A percentile compares a stretch with the other conserved stretches of the same genome.
Evolutionary conservation across 768 basidiomycete species (phyloP).

Genomic region (Xerocomus potaroensis): DNA sequence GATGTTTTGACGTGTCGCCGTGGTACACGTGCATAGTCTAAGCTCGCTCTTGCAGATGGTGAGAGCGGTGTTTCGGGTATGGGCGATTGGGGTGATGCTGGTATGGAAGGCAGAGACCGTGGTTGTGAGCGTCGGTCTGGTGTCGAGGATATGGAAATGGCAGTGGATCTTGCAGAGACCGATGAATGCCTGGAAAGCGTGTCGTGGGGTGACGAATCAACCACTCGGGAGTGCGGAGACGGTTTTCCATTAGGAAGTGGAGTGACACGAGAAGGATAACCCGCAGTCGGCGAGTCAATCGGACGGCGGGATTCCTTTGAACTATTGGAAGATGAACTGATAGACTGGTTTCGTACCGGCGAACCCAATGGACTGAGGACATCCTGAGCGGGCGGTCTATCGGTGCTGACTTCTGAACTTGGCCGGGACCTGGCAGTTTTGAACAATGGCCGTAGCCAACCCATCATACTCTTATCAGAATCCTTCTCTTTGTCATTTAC

Average conservation of each 20-base stretch:
- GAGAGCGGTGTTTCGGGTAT: slow-evolving; percentile 17
- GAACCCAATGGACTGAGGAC: slow-evolving; percentile 10
- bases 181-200: slow-evolving; percentile 23
- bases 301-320: slow-evolving; percentile 23
- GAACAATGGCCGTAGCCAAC: slow-evolving; percentile 29
- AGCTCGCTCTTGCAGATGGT: slow-evolving; percentile 12
- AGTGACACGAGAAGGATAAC: slow-evolving; percentile 4
- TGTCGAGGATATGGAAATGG: slow-evolving; percentile 7
- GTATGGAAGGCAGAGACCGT: slow-evolving; percentile 26
- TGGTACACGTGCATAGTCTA: slow-evolving; percentile 13
- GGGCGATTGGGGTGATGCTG: slow-evolving; percentile 27
- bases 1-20: slow-evolving; percentile 10
- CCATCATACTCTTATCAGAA: slow-evolving; percentile 36
- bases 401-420: slow-evolving; percentile 15
- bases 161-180: slow-evolving; percentile 9
- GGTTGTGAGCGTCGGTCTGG: slow-evolving; percentile 9
- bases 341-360: slow-evolving; percentile 21
- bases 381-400: slow-evolving; percentile 14
- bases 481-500: slow-evolving; percentile 32
- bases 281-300: slow-evolving; percentile 16
- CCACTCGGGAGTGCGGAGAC: neutral
- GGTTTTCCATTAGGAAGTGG: slow-evolving; percentile 14
- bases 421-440: slow-evolving; percentile 22
- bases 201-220: slow-evolving; percentile 9
- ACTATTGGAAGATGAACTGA: slow-evolving; percentile 19